phyloP scores from a whole-genome alignment of 495 filamentous ascomycete species.

The Aspergillus carlsbadensis region DNA sequence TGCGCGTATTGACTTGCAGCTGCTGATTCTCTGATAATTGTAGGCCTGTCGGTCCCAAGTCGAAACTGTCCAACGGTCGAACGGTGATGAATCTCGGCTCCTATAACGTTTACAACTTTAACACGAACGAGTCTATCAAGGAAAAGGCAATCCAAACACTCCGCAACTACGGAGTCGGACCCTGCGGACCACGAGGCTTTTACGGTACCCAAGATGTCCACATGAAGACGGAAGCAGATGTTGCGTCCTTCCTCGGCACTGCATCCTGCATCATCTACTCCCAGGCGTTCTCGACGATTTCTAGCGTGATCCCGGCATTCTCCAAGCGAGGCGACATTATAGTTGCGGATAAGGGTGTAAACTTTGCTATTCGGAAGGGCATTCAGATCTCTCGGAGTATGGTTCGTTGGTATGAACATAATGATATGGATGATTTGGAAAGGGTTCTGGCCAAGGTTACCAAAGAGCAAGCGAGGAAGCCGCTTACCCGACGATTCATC shows the following conservation, averaged over 20 bases:
- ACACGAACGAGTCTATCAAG: slow-evolving; percentile 85
- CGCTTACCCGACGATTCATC: slow-evolving; percentile 89
- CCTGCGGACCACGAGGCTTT: slow-evolving; percentile 94
- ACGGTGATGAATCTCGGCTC: slow-evolving; percentile 90
- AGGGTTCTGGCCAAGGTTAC: slow-evolving; percentile 79
- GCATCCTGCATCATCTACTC: slow-evolving; percentile 90
- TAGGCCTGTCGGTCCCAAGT: slow-evolving; percentile 86
- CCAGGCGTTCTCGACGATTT: slow-evolving; percentile 92
- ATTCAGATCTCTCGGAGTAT: slow-evolving; percentile 89
- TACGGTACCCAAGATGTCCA: slow-evolving; percentile 99
- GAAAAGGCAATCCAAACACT: slow-evolving; percentile 92
- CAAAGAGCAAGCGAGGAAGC: slow-evolving; percentile 84
- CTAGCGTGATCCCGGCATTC: slow-evolving; percentile 91
- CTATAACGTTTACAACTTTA: slow-evolving; percentile 96
- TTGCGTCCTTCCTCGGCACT: slow-evolving; percentile 82
- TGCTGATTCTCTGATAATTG: background rate
- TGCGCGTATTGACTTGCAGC: background rate
- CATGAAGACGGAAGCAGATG: slow-evolving; percentile 93
- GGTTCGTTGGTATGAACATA: slow-evolving; percentile 93
- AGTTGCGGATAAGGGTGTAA: slow-evolving; percentile 92
- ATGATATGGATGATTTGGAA: slow-evolving; percentile 92
- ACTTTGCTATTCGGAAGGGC: slow-evolving; percentile 91
- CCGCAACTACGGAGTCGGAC: slow-evolving; percentile 92
- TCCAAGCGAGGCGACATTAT: slow-evolving; percentile 97
- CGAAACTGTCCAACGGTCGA: slow-evolving; percentile 83